A percentile compares a stretch with the other conserved stretches of the same genome.
Conservation (phyloP, 306 rosid genomes). For the Cucurbita maxima region DNA sequence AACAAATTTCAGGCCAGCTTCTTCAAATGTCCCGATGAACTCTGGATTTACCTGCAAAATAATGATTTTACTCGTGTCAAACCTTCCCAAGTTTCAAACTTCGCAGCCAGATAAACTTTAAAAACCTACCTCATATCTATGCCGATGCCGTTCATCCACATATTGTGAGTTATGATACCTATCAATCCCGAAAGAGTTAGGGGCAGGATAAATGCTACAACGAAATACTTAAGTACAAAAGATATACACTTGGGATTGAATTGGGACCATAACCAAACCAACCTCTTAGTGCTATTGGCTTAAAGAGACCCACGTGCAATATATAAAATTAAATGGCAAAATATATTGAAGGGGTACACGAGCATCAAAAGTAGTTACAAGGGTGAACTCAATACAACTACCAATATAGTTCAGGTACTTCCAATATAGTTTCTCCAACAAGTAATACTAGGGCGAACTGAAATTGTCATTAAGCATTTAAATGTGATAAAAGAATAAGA, state of each 20-base stretch:
- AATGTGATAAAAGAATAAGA: conserved; percentile 9
- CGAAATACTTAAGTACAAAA: background rate
- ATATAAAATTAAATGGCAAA: background rate
- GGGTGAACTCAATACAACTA: too few relatives aligned
- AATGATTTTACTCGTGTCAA: background rate
- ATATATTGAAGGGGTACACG: background rate
- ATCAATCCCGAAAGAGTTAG: conserved; percentile 9
- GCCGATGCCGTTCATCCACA: conserved; percentile 92
- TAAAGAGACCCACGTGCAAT: background rate
- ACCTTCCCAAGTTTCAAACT: background rate
- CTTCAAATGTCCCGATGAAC: conserved; percentile 52
- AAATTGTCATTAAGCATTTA: background rate
- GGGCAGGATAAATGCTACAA: background rate
- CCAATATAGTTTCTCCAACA: background rate
- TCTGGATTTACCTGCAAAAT: conserved; percentile 77
- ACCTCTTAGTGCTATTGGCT: background rate
- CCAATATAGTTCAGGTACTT: background rate
- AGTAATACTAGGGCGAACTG: background rate
- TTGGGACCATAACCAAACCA: background rate
- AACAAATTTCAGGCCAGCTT: conserved; percentile 77
- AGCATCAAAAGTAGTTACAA: background rate
- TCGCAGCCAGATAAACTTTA: conserved; percentile 5
- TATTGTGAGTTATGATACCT: conserved; percentile 71
- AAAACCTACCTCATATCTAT: conserved; percentile 78
- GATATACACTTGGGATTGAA: background rate